Conservation (phyloP, 345 rosid species). For the Moricandia arvensis region DNA sequence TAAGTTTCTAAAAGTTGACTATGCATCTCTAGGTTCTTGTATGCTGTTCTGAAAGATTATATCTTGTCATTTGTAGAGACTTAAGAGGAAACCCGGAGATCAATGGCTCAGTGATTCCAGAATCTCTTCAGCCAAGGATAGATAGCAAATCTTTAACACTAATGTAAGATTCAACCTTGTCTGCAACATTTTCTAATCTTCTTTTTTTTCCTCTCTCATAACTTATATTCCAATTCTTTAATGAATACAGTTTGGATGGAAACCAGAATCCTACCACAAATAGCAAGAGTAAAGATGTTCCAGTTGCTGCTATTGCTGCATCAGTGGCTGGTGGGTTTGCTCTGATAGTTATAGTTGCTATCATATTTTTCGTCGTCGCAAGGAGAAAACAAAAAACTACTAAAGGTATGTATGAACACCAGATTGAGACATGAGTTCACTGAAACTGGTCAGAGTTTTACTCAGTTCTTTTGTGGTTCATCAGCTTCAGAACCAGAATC, state of each 20-base stretch:
- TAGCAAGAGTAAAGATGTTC: background rate
- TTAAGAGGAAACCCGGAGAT: constrained; percentile 15
- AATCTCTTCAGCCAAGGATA: background rate
- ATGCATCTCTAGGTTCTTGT: background rate
- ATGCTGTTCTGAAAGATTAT: background rate
- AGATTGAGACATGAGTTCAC: background rate
- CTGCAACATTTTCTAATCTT: background rate
- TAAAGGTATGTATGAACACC: constrained; percentile 10
- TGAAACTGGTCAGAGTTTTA: background rate
- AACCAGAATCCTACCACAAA: background rate
- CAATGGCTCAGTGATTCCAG: constrained; percentile 9
- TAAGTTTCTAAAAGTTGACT: constrained; percentile 31
- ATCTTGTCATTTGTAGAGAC: constrained; percentile 23
- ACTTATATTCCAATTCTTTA: background rate
- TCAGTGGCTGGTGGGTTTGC: constrained; percentile 13
- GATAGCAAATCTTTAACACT: constrained; percentile 3
- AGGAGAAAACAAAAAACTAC: background rate
- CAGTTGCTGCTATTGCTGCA: background rate
- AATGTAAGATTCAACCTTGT: constrained; percentile 4
- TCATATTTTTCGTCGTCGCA: background rate
- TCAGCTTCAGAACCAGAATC: background rate
- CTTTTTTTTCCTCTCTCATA: background rate
- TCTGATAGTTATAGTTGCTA: constrained; percentile 19
- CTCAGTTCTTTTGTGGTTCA: background rate
- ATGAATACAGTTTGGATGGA: background rate